Conservation (phyloP, 306 rosid genomes). For the Ceratonia siliqua region DNA sequence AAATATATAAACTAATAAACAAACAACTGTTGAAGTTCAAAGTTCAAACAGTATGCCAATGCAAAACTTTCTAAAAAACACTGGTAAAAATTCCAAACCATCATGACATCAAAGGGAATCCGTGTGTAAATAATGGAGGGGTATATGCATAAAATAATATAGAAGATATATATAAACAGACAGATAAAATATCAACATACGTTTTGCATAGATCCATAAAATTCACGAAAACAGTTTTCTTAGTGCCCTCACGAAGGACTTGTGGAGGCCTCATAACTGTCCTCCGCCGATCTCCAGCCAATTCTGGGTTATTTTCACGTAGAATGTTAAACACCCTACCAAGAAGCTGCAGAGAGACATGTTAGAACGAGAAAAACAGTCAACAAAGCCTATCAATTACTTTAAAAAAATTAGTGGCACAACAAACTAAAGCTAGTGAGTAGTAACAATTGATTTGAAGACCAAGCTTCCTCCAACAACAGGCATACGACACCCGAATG, state of each 20-base stretch:
- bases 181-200: constrained; percentile 37
- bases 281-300: constrained; percentile 85
- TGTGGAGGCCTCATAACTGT: constrained; percentile 98
- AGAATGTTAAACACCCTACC: constrained; percentile 91
- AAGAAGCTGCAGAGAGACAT: constrained; percentile 63
- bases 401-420: neutral
- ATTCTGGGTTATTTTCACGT: constrained; percentile 89
- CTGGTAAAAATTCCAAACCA: neutral
- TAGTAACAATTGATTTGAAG: no score
- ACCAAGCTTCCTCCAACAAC: no score
- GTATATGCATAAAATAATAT: neutral
- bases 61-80: neutral
- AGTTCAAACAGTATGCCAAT: neutral
- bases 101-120: neutral
- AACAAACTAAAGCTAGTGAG: neutral
- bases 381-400: neutral
- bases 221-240: constrained; percentile 91
- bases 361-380: neutral
- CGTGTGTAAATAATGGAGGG: neutral
- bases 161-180: neutral
- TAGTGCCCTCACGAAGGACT: constrained; percentile 97
- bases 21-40: neutral
- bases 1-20: neutral
- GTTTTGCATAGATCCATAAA: constrained; percentile 94
- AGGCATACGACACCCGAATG: no score